These are phyloP conservation scores for Gardenia jasminoides DNA, from an alignment of 257 asterid species.

Conservation along the genomic window DNA sequence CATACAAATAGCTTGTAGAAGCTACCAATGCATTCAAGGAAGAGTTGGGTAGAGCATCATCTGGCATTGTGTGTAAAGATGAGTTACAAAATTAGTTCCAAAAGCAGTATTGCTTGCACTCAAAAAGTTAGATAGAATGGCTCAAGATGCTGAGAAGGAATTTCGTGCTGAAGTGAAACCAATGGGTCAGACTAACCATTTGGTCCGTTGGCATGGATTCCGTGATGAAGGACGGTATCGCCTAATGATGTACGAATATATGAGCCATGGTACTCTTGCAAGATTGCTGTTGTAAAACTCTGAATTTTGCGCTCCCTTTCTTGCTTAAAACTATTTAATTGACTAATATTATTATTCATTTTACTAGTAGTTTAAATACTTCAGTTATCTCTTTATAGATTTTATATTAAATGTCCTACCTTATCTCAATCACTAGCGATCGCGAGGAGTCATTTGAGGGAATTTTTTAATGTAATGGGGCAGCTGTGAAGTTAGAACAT, in stretches of 20 bases:
- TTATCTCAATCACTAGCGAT: no score
- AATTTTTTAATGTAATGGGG: no score
- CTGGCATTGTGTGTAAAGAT: conserved; percentile 54
- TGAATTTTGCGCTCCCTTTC: no score
- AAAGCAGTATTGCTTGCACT: conserved; percentile 32
- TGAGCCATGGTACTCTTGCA: neutral
- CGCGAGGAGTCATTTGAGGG: no score
- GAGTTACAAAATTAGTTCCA: conserved; percentile 7
- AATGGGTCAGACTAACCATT: conserved; percentile 56
- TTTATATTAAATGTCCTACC: no score
- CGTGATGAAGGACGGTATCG: conserved; percentile 26
- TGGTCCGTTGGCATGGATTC: conserved; percentile 45
- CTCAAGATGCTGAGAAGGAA: conserved; percentile 35
- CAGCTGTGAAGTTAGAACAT: no score
- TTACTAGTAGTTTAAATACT: no score
- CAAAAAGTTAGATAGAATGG: conserved; percentile 47
- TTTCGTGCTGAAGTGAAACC: conserved; percentile 54
- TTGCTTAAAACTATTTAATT: no score
- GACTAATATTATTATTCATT: no score
- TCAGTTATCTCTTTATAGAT: no score
- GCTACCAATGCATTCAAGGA: conserved; percentile 32
- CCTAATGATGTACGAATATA: conserved; percentile 25
- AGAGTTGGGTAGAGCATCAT: conserved; percentile 35
- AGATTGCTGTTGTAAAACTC: conserved; percentile 30
- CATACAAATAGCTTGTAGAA: conserved; percentile 22